Percentiles rank a stretch among this genome's conserved stretches.
Evolutionary conservation across 2,329 filamentous ascomycete species (phyloP).

Genomic region (Colletotrichum spinosum): DNA sequence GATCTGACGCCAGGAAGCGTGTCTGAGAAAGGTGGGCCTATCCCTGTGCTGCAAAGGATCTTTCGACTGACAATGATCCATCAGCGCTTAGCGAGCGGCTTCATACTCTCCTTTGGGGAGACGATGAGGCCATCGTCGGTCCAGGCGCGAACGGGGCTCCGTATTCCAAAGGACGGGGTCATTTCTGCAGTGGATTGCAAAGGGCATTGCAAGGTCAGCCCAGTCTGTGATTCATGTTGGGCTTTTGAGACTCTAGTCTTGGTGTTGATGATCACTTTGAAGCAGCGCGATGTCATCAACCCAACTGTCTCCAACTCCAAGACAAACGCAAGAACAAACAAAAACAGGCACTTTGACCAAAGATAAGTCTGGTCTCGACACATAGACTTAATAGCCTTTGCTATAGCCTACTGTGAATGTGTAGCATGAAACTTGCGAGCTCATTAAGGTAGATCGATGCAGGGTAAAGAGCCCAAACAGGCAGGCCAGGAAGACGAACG

Average conservation of each 20-base stretch:
- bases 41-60: neutral
- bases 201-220: neutral
- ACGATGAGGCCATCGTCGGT: slow-evolving; percentile 14
- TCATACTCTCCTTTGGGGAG: neutral
- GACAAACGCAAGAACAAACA: too few relatives aligned
- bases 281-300: neutral
- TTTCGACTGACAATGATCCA: slow-evolving; percentile 11
- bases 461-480: slow-evolving; percentile 14
- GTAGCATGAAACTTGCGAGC: neutral
- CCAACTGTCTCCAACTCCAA: too few relatives aligned
- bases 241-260: too few relatives aligned
- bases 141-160: slow-evolving; percentile 1
- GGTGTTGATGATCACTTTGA: too few relatives aligned
- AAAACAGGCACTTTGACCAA: too few relatives aligned
- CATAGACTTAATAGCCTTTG: too few relatives aligned
- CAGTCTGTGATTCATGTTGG: too few relatives aligned
- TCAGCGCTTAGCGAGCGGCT: slow-evolving; percentile 20
- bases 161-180: slow-evolving; percentile 7
- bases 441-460: slow-evolving; percentile 23
- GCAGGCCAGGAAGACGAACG: neutral
- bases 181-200: slow-evolving; percentile 15
- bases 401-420: neutral
- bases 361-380: too few relatives aligned
- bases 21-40: slow-evolving; percentile 17
- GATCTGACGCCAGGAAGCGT: slow-evolving; percentile 8